Conservation (phyloP, 805 yeast species). For the Myxozyma neotropica region DNA sequence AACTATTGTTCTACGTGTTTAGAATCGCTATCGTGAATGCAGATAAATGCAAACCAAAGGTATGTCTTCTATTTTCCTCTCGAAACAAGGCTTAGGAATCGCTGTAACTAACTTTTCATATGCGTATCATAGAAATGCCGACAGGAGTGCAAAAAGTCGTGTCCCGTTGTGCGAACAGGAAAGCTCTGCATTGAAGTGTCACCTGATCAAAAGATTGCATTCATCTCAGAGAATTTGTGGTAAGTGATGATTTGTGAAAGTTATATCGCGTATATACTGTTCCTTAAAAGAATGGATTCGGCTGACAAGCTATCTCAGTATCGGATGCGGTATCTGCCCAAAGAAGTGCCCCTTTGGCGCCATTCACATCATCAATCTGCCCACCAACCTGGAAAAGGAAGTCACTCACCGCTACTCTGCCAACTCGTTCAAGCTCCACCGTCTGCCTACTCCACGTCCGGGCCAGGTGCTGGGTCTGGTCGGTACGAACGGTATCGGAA, state of each 20-base stretch:
- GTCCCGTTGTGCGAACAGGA: conserved; percentile 98
- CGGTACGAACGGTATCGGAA: conserved; percentile 99
- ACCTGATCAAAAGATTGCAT: conserved; percentile 88
- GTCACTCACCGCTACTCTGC: conserved; percentile 98
- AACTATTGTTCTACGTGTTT: background rate
- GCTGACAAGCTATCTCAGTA: conserved; percentile 40
- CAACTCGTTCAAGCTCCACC: conserved; percentile 93
- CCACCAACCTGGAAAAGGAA: conserved; percentile 89
- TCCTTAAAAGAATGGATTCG: background rate
- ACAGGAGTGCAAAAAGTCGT: conserved; percentile 94
- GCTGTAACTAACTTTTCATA: background rate
- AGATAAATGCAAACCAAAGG: conserved; percentile 94
- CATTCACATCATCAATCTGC: conserved; percentile 90
- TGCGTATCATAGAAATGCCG: conserved; percentile 67
- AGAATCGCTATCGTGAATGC: conserved; percentile 96
- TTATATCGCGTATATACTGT: no score
- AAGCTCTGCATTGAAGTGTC: conserved; percentile 95
- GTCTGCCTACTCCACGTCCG: conserved; percentile 98
- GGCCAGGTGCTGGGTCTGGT: conserved; percentile 98
- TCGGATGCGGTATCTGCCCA: conserved; percentile 99
- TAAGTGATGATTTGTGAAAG: no score
- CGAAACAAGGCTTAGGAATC: no score
- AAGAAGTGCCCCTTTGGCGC: conserved; percentile 99
- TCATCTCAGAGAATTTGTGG: conserved; percentile 88
- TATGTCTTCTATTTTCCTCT: conserved; percentile 3